Evolutionary conservation across 164 flowering plant species (phyloP).

Genomic region (Pachysandra terminalis): DNA sequence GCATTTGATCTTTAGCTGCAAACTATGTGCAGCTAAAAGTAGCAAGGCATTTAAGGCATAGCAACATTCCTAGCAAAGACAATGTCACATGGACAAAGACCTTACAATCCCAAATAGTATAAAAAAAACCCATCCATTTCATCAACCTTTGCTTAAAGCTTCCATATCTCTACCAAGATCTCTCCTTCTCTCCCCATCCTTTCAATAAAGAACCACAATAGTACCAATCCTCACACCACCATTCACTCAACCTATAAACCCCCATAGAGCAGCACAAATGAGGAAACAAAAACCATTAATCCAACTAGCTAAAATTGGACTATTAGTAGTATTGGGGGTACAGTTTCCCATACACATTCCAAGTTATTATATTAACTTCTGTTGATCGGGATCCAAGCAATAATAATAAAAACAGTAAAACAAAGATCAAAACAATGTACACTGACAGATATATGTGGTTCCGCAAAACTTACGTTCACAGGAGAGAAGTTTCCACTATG

Average conservation of each 20-base stretch:
- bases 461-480: no score
- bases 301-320: not conserved
- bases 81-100: conserved; percentile 15
- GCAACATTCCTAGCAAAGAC: conserved; percentile 20
- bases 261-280: not conserved
- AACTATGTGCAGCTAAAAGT: conserved; percentile 7
- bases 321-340: conserved; percentile 3
- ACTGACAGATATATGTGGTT: no score
- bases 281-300: conserved; percentile 6
- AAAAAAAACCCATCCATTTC: not conserved
- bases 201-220: no score
- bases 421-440: no score
- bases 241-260: not conserved
- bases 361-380: not conserved
- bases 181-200: not conserved
- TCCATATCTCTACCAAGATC: not conserved
- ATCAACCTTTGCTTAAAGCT: not conserved
- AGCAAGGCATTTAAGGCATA: conserved; percentile 12
- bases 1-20: conserved; percentile 18
- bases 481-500: no score
- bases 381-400: no score
- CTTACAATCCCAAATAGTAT: not conserved
- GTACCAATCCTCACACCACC: not conserved
- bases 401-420: no score
- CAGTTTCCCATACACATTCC: conserved; percentile 1